These are phyloP conservation scores for Serendipita sp. DNA, from an alignment of 768 basidiomycete genomes.

Conservation along the genomic window DNA sequence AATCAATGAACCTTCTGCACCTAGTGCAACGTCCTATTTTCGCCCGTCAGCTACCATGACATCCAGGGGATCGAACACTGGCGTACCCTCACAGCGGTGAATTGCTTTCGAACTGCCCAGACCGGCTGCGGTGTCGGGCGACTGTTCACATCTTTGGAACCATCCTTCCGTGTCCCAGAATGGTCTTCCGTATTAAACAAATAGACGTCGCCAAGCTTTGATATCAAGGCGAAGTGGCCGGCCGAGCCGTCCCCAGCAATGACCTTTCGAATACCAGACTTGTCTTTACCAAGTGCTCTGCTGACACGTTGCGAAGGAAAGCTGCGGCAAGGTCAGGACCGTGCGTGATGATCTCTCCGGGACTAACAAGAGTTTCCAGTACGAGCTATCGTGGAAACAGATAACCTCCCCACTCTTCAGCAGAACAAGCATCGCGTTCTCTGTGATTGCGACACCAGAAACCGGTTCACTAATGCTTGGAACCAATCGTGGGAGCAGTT, in stretches of 20 bases:
- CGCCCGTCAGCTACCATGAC: neutral
- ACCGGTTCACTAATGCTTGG: slow-evolving; percentile 61
- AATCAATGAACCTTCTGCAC: slow-evolving; percentile 74
- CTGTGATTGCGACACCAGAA: slow-evolving; percentile 58
- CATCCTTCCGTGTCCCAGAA: slow-evolving; percentile 15
- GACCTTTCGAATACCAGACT: slow-evolving; percentile 57
- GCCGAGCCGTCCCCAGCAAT: slow-evolving; percentile 54
- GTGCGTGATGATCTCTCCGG: slow-evolving; percentile 49
- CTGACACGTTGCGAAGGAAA: neutral
- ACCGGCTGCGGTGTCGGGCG: slow-evolving; percentile 68
- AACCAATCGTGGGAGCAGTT: slow-evolving; percentile 64
- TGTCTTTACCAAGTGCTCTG: neutral
- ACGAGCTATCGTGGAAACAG: slow-evolving; percentile 62
- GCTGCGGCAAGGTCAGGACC: slow-evolving; percentile 31
- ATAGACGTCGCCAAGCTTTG: slow-evolving; percentile 81
- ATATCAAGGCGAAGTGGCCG: slow-evolving; percentile 62
- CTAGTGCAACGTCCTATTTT: slow-evolving; percentile 72
- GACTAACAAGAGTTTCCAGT: slow-evolving; percentile 67
- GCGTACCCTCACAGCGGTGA: slow-evolving; percentile 65
- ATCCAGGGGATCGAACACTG: too few relatives aligned
- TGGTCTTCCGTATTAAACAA: slow-evolving; percentile 35
- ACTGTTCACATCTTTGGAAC: slow-evolving; percentile 22
- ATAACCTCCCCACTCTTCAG: slow-evolving; percentile 67
- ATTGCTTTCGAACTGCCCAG: slow-evolving; percentile 79
- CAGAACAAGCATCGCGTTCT: slow-evolving; percentile 69